A percentile compares a stretch with the other conserved stretches of the same genome.
These are phyloP conservation scores for Phytopythium kandeliae DNA, from an alignment of 352 stramenopile species.

Conservation along the genomic window DNA sequence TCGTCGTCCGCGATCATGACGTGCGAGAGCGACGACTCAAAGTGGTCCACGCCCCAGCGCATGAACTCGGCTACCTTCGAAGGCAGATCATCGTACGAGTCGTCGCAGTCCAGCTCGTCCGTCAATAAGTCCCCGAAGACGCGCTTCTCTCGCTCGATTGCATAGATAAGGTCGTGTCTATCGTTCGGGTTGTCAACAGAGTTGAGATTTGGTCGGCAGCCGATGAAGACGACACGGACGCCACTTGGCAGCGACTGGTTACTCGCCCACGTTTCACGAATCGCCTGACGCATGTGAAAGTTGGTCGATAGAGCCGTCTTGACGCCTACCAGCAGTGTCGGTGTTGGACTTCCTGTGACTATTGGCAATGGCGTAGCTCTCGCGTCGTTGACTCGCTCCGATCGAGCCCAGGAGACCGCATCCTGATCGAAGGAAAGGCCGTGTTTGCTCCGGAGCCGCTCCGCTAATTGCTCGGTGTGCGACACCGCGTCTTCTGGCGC, in stretches of 20 bases:
- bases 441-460: conserved; percentile 11
- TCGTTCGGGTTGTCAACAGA: background rate
- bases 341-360: background rate
- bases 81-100: conserved; percentile 27
- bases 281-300: conserved; percentile 22
- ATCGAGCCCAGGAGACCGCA: conserved; percentile 12
- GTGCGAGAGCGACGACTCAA: conserved; percentile 19
- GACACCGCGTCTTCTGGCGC: background rate
- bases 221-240: conserved; percentile 32
- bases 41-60: conserved; percentile 4
- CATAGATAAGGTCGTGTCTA: conserved; percentile 8
- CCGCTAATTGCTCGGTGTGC: background rate
- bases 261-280: conserved; percentile 39
- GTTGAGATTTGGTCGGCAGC: conserved; percentile 14
- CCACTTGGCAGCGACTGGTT: conserved; percentile 6
- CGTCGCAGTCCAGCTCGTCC: conserved; percentile 28
- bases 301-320: conserved; percentile 34
- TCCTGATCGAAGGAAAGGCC: conserved; percentile 12
- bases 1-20: conserved; percentile 60
- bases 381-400: background rate
- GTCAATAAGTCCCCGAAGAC: conserved; percentile 32
- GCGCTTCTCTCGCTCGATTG: conserved; percentile 19
- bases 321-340: conserved; percentile 35
- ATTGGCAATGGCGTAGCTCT: background rate
- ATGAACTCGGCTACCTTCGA: conserved; percentile 36